Base-by-base conservation (phyloP, 1,284 basidiomycete species). In the Moesziomyces sp. region DNA sequence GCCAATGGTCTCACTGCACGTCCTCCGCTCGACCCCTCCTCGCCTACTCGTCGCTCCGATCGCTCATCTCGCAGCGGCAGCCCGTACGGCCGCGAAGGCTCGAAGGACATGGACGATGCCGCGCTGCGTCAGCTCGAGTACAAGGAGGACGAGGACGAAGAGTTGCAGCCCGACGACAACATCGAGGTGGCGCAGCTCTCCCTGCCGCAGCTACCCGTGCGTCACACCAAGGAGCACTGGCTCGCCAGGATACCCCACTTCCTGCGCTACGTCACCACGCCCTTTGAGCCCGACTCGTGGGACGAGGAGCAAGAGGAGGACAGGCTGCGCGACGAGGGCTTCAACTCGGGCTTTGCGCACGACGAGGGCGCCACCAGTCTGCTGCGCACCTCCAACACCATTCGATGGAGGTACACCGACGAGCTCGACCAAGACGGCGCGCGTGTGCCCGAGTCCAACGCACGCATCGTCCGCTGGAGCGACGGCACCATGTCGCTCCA, bases 371-470 rank as follows among this genome's bases (percentile, higher is more conserved):
- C 79, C 30, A 64, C 76, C 1, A 78, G 75, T 55, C 49, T 82
- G 43, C 49, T 95, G 52, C 91, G 91, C 77, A 92, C 94, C 11
- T 92, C 93, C 86, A 94, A 94, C 83, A 94, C 93, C 3, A 87
- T 96, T 34, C 89, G 93, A 47, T 96, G 93, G 93, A 88, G 91
- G 64, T 96, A 94, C 93, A 86, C 87, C 10, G 91, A 91, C 80
- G 90, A 72, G 38, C 35, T 59, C 6, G 71, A 91, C 78, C 87
- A 89, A 60, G 85, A 87, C 44, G 91, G 89, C 6, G 86, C 89
- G 76, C 90, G 90, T 90, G 86, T 86, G 77, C 88, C 90, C 70
- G 91, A 94, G 86, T 93, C 93, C 10, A 97, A 97, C 82, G 89
- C 90, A 69, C 91, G 93, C 18, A 87, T 95, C 42, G 89, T 97